Base-by-base conservation (phyloP, 2,329 filamentous ascomycete species). In the Neopestalotiopsis clavispora region DNA sequence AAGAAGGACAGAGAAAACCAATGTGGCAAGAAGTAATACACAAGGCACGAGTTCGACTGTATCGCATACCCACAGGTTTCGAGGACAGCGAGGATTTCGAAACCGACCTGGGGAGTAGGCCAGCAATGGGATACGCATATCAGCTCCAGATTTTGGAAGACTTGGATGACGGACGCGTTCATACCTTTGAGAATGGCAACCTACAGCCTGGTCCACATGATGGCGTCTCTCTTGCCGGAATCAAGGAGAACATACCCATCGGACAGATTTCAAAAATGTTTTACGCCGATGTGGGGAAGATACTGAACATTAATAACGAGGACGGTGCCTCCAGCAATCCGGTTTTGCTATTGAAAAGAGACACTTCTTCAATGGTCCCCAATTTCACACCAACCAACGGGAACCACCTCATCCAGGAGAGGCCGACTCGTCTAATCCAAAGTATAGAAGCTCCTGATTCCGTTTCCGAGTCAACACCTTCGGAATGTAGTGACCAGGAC, bases 1-100 rank as follows among this genome's bases (percentile, higher is more conserved):
- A 79, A 81, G 88, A 74, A 74, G 90, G 72, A 77, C 92, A 81
- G 80, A 90, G 81, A 84, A 87, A 85, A 72, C 85, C 94, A 0
- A 92, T 95, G 0, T 98, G 96, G 96, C 96, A 98, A 78, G 95
- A 99, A 78, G 94, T 97, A 56, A 91, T 98, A 70, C 95, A 98
- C 82, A 99, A 98, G 79, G 93, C 94, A 20, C 89, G 91, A 52
- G 90, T 98, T 13, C 94, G 94, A 69, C 84, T 99, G 12, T 87
- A 92, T 74, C 87, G 95, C 62, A 88, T 93, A 0, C 92, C 90
- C 0, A 80, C 69, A 4, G 66, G 71, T 32, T 65, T 72, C 32
- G 38, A 67, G 9, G 42, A 52, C 20, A 49, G 60, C 13, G 49
- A 67, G 10, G 34, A 67, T 12, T 69, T 73, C 9, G 67, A 60